Conservation (phyloP, 352 stramenopile genomes). For the Globisporangium rhizosaccharum region DNA sequence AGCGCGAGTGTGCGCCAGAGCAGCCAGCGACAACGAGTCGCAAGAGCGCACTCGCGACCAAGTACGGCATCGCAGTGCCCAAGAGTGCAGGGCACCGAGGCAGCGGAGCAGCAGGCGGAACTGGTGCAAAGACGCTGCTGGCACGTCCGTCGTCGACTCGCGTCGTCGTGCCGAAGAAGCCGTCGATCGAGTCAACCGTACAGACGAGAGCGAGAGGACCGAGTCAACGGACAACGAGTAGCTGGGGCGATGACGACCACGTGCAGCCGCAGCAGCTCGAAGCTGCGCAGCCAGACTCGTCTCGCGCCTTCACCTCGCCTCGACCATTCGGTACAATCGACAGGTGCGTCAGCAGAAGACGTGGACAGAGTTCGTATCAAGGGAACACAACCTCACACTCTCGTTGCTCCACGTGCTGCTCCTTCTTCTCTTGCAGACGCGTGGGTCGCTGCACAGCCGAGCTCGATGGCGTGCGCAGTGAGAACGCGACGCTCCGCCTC, state of each 20-base stretch:
- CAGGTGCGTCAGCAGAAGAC: background rate
- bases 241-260: background rate
- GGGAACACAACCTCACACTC: too few species aligned
- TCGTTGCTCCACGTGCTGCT: background rate
- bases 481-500: slow-evolving; percentile 23
- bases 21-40: background rate
- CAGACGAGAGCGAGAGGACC: background rate
- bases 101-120: background rate
- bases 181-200: background rate
- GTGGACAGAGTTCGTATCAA: background rate
- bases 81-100: slow-evolving; percentile 10
- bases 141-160: slow-evolving; percentile 8
- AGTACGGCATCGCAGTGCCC: slow-evolving; percentile 1
- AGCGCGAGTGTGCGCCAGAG: slow-evolving; percentile 1
- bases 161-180: background rate
- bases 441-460: background rate
- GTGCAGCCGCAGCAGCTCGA: slow-evolving; percentile 6
- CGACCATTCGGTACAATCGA: background rate
- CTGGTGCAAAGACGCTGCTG: background rate
- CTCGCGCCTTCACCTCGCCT: slow-evolving; percentile 5
- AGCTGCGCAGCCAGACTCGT: background rate
- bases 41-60: background rate
- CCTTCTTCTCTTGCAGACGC: too few species aligned
- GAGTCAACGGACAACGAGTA: background rate
- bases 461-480: slow-evolving; percentile 10